Evolutionary conservation across 805 yeast species (phyloP), one percentile per base, ranked within the genome.

Genomic region (Yamadazyma sp.): DNA sequence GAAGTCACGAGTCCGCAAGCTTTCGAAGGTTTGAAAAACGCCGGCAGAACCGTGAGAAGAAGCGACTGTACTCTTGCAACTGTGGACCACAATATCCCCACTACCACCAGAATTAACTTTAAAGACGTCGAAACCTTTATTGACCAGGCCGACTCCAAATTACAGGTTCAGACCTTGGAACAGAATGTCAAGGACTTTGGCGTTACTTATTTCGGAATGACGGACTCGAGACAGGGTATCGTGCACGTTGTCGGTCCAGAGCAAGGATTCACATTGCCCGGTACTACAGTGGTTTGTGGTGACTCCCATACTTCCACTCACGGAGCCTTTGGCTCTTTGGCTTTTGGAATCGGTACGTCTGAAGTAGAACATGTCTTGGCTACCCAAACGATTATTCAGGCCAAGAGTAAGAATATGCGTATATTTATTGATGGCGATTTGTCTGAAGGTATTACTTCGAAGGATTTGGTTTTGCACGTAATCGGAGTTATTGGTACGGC

Each of bases 1-100:
- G 99, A 93, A 69, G 99, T 93, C 37, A 93, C 99, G 2, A 91
- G 98, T 19, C 99, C 99, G 23, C 99, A 93, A 67, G 99, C 99
- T 8, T 93, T 93, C 58, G 99, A 93, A 69, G 99, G 99, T 35
- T 76, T 93, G 53, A 77, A 73, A 47, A 84, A 80, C 55, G 96
- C 97, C 11, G 86, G 84, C 32, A 82, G 99, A 72, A 61, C 63
- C 42, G 96, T 93, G 37, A 84, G 99, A 73, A 80, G 99, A 70
- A 71, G 74, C 6, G 96, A 90, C 64, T 86, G 96, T 69, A 88
- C 97, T 37, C 73, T 90, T 50, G 95, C 96, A 35, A 88, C 98
- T 1, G 95, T 88, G 20, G 96, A 91, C 65, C 96, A 93, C 77
- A 93, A 93, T 64, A 93, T 93, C 50, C 99, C 99, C 50, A 93